These are phyloP conservation scores for Parathielavia hyrcaniae DNA, from an alignment of 495 filamentous ascomycete genomes.

Conservation along the genomic window DNA sequence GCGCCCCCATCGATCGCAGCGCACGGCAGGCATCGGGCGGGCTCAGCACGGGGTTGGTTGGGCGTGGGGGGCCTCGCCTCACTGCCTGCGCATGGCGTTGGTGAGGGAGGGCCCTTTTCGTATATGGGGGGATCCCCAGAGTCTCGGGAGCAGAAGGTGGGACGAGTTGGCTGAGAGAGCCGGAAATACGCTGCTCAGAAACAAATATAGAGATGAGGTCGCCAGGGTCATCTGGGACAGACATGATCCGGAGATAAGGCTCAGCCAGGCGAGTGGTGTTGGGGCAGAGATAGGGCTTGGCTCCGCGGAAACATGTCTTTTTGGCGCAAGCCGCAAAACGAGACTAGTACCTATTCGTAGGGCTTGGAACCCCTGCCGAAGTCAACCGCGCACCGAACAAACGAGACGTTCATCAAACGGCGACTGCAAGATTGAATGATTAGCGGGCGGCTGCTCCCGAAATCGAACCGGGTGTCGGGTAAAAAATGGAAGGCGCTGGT, in stretches of 20 bases:
- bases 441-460: too few species aligned
- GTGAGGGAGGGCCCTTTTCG: neutral
- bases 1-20: neutral
- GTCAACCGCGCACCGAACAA: too few species aligned
- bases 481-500: too few species aligned
- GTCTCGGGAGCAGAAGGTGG: neutral
- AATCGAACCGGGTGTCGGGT: too few species aligned
- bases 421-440: too few species aligned
- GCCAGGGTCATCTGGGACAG: neutral
- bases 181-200: neutral
- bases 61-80: neutral
- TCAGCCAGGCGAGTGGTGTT: neutral
- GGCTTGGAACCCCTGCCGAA: too few species aligned
- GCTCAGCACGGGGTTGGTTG: neutral
- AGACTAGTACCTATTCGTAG: too few species aligned
- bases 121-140: neutral
- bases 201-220: neutral
- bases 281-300: neutral
- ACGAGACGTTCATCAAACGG: too few species aligned
- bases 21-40: neutral
- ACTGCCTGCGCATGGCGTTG: neutral
- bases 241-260: constrained; percentile 1
- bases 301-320: constrained; percentile 1
- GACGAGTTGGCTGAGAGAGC: neutral
- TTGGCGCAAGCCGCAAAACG: neutral